Percentiles rank a stretch among this genome's conserved stretches.
These are phyloP conservation scores for Pestalotiopsis sp. DNA, from an alignment of 2,329 filamentous ascomycete genomes.

Conservation along the genomic window DNA sequence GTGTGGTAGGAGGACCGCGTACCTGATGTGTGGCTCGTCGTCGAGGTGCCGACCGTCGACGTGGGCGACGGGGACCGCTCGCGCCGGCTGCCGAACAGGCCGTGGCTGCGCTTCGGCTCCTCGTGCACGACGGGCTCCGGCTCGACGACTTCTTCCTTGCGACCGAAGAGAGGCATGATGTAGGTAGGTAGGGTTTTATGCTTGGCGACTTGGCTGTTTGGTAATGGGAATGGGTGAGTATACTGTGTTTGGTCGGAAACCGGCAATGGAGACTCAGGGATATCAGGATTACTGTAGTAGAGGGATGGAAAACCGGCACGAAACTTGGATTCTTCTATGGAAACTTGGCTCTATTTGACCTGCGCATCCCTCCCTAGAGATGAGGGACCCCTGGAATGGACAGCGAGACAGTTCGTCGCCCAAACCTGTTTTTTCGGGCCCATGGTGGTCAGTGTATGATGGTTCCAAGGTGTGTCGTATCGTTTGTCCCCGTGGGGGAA, in stretches of 20 bases:
- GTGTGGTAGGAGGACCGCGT: slow-evolving; percentile 8
- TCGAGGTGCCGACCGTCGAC: slow-evolving; percentile 22
- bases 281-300: neutral
- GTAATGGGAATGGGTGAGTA: neutral
- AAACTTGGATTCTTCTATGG: neutral
- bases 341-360: slow-evolving; percentile 8
- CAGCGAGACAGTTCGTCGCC: slow-evolving; percentile 1
- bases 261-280: neutral
- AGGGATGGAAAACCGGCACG: neutral
- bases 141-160: slow-evolving; percentile 38
- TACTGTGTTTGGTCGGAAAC: neutral
- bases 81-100: slow-evolving; percentile 40
- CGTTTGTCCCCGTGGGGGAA: slow-evolving; percentile 1
- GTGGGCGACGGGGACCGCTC: slow-evolving; percentile 34
- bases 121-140: slow-evolving; percentile 51
- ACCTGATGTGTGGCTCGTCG: slow-evolving; percentile 26
- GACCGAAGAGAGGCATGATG: slow-evolving; percentile 33
- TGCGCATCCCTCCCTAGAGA: neutral
- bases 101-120: slow-evolving; percentile 33
- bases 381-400: neutral
- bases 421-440: slow-evolving; percentile 16
- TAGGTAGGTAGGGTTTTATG: neutral
- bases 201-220: neutral
- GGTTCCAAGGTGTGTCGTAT: neutral
- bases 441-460: neutral